Base-by-base conservation (phyloP, 257 asterid genomes). In the Voacanga thouarsii region DNA sequence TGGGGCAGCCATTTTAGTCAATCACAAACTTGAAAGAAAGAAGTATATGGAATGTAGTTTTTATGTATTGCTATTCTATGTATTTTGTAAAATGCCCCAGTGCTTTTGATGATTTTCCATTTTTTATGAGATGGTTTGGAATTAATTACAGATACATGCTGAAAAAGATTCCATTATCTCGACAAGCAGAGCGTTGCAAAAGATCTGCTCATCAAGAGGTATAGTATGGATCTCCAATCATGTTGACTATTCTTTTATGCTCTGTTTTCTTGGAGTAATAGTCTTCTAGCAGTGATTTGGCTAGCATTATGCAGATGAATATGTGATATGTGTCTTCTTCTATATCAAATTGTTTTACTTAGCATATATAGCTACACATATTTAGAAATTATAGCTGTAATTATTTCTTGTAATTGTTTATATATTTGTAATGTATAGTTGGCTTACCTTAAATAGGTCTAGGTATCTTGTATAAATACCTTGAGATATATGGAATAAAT, bases 161-260 rank as follows among this genome's bases (percentile, higher is more conserved):
- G n/a, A 96, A 93, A 89, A 96, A 96, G 92, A 96, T 96, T 80
- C 89, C 97, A 56, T 87, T 96, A 82, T 98, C 99, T 82, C 88
- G 98, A 72, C 99, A 93, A 81, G 92, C 98, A 3, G 99, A 96
- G 84, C 93, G 97, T 74, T 96, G 98, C 90, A 87, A 98, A 84
- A 91, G 94, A 93, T 96, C 99, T 83, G 99, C 98, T 85, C 92
- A 96, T 85, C 98, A 96, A 82, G 99, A 96, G 96, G 99, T 96
- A 77, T 61, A 59, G 63, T 63, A 12, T 18, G 18, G 72, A 21
- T 67, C 41, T 33, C 51, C 75, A 41, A 44, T 67, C 47, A 45
- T 71, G 50, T 39, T 64, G 55, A 64, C 66, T 74, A 50, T 80
- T 78, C 41, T 59, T 19, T 6, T 5, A 57, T 7, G 21, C 37